Conservation (phyloP, 495 filamentous ascomycete genomes). For the Neurospora terricola region DNA sequence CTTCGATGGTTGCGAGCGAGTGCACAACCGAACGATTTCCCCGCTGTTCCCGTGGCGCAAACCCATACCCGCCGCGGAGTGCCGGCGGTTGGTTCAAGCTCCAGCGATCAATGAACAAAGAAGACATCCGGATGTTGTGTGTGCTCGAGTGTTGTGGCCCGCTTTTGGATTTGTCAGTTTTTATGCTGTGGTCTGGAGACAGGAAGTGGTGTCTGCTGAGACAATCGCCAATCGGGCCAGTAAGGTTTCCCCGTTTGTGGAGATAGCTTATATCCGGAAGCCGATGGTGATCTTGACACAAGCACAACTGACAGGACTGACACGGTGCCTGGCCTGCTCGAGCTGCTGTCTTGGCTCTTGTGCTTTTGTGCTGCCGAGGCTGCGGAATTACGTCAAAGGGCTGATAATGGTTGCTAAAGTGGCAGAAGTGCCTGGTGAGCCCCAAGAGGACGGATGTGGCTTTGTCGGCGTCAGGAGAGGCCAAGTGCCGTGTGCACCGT, state of each 20-base stretch:
- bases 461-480: not conserved
- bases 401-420: not conserved
- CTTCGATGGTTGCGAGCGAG: not conserved
- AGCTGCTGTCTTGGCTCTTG: not conserved
- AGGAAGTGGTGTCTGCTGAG: not conserved
- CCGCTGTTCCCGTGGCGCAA: not conserved
- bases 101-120: not conserved
- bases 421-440: not conserved
- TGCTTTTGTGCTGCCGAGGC: not conserved
- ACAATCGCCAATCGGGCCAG: not conserved
- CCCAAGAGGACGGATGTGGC: not conserved
- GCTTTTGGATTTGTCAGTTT: not conserved
- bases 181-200: not conserved
- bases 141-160: not conserved
- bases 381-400: conserved; percentile 5
- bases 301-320: not conserved
- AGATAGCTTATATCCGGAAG: not conserved
- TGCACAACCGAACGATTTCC: not conserved
- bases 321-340: not conserved
- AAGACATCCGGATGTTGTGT: not conserved
- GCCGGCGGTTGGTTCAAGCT: not conserved
- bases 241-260: not conserved
- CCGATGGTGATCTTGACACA: not conserved
- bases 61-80: not conserved
- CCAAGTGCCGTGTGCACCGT: not conserved